These are phyloP conservation scores for Epichloe sp. DNA, from an alignment of 2,329 filamentous ascomycete species.

Conservation along the genomic window DNA sequence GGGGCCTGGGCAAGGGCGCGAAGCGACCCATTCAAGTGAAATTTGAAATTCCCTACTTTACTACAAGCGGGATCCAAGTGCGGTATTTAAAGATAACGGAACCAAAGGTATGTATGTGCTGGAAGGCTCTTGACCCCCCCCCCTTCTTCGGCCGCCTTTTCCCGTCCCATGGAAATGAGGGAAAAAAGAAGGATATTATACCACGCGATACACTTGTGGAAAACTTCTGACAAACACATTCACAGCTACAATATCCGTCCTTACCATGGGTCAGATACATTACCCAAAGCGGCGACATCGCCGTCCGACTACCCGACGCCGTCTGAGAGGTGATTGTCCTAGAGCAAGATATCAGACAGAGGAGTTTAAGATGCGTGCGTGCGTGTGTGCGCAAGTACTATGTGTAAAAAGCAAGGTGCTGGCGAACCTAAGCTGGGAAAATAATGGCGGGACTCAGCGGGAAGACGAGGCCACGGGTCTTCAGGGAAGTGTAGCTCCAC, in stretches of 20 bases:
- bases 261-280: slow-evolving; percentile 98
- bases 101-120: slow-evolving; percentile 67
- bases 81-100: slow-evolving; percentile 98
- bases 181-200: neutral
- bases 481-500: too few species aligned
- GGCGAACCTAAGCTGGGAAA: too few species aligned
- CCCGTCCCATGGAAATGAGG: slow-evolving; percentile 3
- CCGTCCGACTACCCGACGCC: slow-evolving; percentile 84
- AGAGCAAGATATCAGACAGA: too few species aligned
- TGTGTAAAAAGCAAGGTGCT: too few species aligned
- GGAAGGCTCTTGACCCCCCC: neutral
- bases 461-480: neutral
- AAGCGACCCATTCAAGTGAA: slow-evolving; percentile 98
- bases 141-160: neutral
- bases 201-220: too few species aligned
- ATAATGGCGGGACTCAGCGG: neutral
- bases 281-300: slow-evolving; percentile 93
- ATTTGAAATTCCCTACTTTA: slow-evolving; percentile 99
- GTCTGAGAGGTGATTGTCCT: slow-evolving; percentile 34
- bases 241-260: slow-evolving; percentile 89
- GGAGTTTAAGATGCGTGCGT: too few species aligned
- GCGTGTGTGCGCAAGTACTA: too few species aligned
- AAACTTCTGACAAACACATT: neutral
- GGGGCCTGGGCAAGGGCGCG: slow-evolving; percentile 59
- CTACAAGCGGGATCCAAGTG: slow-evolving; percentile 97